Base-by-base conservation (phyloP, 306 rosid genomes). In the Cucumis melo region DNA sequence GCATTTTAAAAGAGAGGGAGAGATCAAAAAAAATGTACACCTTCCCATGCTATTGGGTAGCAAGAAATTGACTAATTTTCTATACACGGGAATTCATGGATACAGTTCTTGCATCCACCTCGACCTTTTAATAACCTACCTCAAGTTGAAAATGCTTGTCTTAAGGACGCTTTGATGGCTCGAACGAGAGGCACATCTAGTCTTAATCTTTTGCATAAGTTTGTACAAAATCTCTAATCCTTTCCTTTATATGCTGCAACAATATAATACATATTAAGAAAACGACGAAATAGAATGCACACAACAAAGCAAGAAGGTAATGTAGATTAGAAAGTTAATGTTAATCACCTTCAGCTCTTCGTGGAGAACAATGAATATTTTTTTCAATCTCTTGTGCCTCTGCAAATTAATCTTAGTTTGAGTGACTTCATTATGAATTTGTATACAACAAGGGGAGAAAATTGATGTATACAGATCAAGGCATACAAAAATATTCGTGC, bases 361-460 rank as follows among this genome's bases (percentile, higher is more conserved):
- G 62, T 94, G 97, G 74, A 94, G 91, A 83, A 94, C 95, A 51
- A 89, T n/a, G 82, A 94, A 94, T 87, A 94, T 92, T 60, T 85
- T 88, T 82, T 92, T 94, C 91, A 86, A 85, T 87, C 92, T 88
- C 89, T 83, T 89, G 77, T 92, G 96, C 84, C 90, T 89, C 99
- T 95, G 96, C 89, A 92, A 75, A 71, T 83, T 82, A 76, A 41
- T 41, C 68, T 59, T 65, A n/a, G 42, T 36, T 50, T 23, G 39
- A 32, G 80, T 77, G 75, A 50, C 59, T 50, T 73, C 60, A 53
- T 19, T 29, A 17, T 73, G 19, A 19, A 32, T 19, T 10, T 10
- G 13, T 42, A 12, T 23, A 32, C 12, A 9, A 39, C 24, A 8
- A 42, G 50, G 7, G 11, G 56, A 11, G 53, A 63, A 36, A 53